Evolutionary conservation across 495 filamentous ascomycete genomes (phyloP), one percentile per base, ranked within the genome.

Genomic region (Hypoxylon subgilvum): DNA sequence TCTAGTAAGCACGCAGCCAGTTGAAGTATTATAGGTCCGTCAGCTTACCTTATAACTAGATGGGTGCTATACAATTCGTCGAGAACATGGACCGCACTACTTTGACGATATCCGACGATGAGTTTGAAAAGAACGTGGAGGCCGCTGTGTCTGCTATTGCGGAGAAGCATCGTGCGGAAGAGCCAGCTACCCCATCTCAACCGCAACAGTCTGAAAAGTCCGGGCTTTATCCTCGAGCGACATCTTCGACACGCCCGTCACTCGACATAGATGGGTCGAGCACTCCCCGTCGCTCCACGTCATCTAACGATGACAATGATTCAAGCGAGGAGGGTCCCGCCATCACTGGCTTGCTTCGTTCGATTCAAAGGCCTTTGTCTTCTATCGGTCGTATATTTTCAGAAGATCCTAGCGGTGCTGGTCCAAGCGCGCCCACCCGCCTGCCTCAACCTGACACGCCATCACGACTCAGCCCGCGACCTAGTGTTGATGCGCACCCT

Each of bases 381-480:
- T 94, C 92, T 12, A 96, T 99, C 67, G 94, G 95, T n/a, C 86
- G 92, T 47, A 97, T 99, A 28, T 97, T 99, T 75, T 90, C 90
- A 1, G 94, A 98, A 41, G 92, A 96, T 1, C 44, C 74, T 45
- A 52, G 72, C 49, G 36, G 70, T 32, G 52, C 76, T 27, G 65
- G 68, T 21, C 61, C 73, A 13, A 82, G 61, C 68, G 79, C 72
- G 17, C 83, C 83, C n/a, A 76, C 81, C 6, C 67, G 76, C 17
- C 83, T 84, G 16, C 83, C 88, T 16, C 82, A 82, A 48, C 69
- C 70, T n/a, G 55, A 57, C 17, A 9, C 34, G 28, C 28, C 52
- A 30, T 76, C 84, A 19, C 78, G 76, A 4, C 76, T 77, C 13
- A 78, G 81, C 5, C 79, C 84, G 4, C 70, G 77, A 50, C 74